A percentile compares a stretch with the other conserved stretches of the same genome.
phyloP scores from a whole-genome alignment of 345 rosid species.

The Eucalyptus globulus region DNA sequence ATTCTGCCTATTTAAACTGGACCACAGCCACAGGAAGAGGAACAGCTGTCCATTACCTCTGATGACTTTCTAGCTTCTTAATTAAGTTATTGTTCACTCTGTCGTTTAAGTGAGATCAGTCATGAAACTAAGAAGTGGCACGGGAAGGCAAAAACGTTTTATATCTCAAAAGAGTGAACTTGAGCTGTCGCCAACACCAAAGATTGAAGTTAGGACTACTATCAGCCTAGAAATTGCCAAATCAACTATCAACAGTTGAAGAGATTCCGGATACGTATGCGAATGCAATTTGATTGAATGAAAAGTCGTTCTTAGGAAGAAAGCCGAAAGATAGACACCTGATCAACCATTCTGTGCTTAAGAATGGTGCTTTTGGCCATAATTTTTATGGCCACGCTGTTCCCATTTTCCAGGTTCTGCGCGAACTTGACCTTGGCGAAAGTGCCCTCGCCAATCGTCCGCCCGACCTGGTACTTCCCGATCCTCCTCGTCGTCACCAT shows the following conservation, averaged over 20 bases:
- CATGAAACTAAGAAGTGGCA: background rate
- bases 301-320: background rate
- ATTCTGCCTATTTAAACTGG: background rate
- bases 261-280: background rate
- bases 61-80: background rate
- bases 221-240: background rate
- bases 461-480: conserved; percentile 83
- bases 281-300: background rate
- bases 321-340: conserved; percentile 22
- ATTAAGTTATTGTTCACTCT: background rate
- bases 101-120: background rate
- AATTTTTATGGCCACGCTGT: conserved; percentile 76
- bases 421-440: conserved; percentile 98
- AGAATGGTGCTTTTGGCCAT: conserved; percentile 75
- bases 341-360: conserved; percentile 82
- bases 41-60: background rate
- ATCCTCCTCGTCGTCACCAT: conserved; percentile 26
- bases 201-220: background rate
- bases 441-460: conserved; percentile 85
- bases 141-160: background rate
- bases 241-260: background rate
- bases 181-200: background rate
- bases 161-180: background rate
- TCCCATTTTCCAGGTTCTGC: conserved; percentile 56
- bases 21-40: background rate